Percentiles rank a stretch among this genome's conserved stretches.
These are phyloP conservation scores for Dothiorella sarmentorum DNA, from an alignment of 2,329 filamentous ascomycete genomes.

Conservation along the genomic window DNA sequence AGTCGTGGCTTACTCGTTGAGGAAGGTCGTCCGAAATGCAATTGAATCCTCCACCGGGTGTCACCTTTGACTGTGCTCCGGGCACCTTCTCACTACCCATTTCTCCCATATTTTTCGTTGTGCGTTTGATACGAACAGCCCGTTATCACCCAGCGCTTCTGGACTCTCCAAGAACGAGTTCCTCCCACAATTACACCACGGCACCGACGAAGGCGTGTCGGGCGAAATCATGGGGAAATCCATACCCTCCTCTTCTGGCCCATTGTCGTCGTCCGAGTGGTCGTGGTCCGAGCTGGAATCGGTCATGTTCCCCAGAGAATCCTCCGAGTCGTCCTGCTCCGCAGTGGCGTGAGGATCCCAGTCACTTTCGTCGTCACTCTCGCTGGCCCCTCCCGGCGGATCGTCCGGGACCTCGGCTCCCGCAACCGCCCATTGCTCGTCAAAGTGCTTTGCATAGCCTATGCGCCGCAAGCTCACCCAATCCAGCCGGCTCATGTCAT, in stretches of 20 bases:
- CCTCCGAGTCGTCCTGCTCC: slow-evolving; percentile 32
- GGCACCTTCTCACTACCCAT: slow-evolving; percentile 52
- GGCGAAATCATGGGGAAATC: slow-evolving; percentile 46
- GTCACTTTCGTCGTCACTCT: slow-evolving; percentile 40
- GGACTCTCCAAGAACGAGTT: slow-evolving; percentile 37
- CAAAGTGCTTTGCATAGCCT: slow-evolving; percentile 56
- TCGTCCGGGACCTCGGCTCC: slow-evolving; percentile 50
- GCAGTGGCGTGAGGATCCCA: slow-evolving; percentile 31
- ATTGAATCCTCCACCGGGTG: not conserved
- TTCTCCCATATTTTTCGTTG: slow-evolving; percentile 56
- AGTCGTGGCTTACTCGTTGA: not conserved
- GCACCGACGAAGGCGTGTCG: slow-evolving; percentile 44
- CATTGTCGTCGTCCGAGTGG: slow-evolving; percentile 27
- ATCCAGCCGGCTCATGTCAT: slow-evolving; percentile 56
- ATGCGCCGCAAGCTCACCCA: slow-evolving; percentile 62
- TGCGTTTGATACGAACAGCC: slow-evolving; percentile 43
- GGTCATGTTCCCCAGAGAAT: slow-evolving; percentile 30
- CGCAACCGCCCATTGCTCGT: slow-evolving; percentile 41
- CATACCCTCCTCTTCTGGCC: slow-evolving; percentile 37
- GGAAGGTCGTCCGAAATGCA: slow-evolving; percentile 7
- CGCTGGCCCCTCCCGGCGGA: slow-evolving; percentile 39
- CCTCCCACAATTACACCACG: slow-evolving; percentile 45
- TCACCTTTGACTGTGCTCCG: slow-evolving; percentile 38
- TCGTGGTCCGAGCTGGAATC: slow-evolving; percentile 34
- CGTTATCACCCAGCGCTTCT: slow-evolving; percentile 50